Evolutionary conservation across 176 grass and related monocot species (phyloP).

Genomic region (Triticum dicoccoides): DNA sequence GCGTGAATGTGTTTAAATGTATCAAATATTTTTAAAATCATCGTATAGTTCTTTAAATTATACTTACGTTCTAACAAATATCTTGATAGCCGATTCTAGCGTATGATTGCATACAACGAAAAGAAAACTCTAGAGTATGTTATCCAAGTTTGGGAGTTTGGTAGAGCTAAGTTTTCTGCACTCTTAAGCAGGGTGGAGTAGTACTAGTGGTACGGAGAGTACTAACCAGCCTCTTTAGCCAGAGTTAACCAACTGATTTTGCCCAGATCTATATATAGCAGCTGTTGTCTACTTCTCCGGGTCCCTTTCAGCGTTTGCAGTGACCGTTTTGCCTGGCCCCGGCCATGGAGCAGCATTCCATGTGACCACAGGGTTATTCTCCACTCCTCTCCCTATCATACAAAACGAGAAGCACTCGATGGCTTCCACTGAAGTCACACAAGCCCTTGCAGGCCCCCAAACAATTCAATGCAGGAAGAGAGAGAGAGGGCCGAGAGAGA

Average conservation of each 20-base stretch:
- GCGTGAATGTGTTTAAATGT: too few species aligned
- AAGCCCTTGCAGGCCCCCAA: conserved; percentile 29
- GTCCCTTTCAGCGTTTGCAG: not conserved
- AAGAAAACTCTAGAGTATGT: not conserved
- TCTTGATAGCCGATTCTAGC: not conserved
- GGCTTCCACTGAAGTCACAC: conserved; percentile 39
- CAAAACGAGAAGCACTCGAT: conserved; percentile 50
- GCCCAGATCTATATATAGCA: not conserved
- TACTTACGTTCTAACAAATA: not conserved
- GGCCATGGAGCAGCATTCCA: conserved; percentile 10
- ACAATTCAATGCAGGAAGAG: conserved; percentile 14
- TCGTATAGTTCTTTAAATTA: not conserved
- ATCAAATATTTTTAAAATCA: not conserved
- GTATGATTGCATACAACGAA: not conserved
- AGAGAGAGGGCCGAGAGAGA: not conserved
- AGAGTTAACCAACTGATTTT: conserved; percentile 18
- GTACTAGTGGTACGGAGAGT: not conserved
- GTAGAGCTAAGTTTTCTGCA: not conserved
- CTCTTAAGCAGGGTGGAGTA: too few species aligned
- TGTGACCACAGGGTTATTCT: conserved; percentile 22
- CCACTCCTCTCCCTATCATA: conserved; percentile 35
- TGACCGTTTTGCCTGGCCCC: conserved; percentile 19
- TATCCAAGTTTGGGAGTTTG: not conserved
- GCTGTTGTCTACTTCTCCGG: not conserved
- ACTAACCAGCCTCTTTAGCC: not conserved